Conservation (phyloP, 192 early-diverging fungal species). For the Pilobolus umbonatus region DNA sequence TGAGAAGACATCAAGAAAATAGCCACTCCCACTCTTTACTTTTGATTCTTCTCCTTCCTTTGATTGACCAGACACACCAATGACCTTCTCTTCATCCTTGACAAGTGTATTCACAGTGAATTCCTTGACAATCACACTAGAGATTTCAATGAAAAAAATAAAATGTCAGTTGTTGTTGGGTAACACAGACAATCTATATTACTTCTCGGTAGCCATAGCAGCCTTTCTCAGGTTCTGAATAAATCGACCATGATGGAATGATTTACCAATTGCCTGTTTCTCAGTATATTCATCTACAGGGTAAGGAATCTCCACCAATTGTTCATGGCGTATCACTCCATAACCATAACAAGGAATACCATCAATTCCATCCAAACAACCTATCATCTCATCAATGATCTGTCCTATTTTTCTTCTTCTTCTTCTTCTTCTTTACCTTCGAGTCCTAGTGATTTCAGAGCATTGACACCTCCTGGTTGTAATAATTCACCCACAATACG, state of each 20-base stretch:
- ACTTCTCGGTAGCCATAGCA: slow-evolving; percentile 52
- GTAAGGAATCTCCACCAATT: slow-evolving; percentile 70
- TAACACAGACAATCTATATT: slow-evolving; percentile 13
- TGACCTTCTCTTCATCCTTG: slow-evolving; percentile 37
- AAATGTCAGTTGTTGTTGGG: background rate
- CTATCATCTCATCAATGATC: slow-evolving; percentile 23
- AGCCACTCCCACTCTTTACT: slow-evolving; percentile 9
- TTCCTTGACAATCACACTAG: slow-evolving; percentile 74
- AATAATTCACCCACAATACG: slow-evolving; percentile 97
- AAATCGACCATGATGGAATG: slow-evolving; percentile 94
- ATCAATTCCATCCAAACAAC: slow-evolving; percentile 80
- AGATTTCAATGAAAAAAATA: background rate
- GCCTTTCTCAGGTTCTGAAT: slow-evolving; percentile 79
- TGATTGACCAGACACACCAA: slow-evolving; percentile 45
- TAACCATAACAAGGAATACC: slow-evolving; percentile 83
- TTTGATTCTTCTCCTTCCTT: slow-evolving; percentile 1
- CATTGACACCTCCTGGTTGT: slow-evolving; percentile 90
- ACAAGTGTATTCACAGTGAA: slow-evolving; percentile 70
- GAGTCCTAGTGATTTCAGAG: slow-evolving; percentile 74
- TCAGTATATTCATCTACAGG: slow-evolving; percentile 46
- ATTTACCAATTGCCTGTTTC: slow-evolving; percentile 52
- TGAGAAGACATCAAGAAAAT: background rate
- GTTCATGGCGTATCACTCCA: slow-evolving; percentile 56
- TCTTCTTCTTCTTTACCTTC: slow-evolving; percentile 35
- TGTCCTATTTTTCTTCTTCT: background rate